Conservation (phyloP, 208 protist species). For the Angomonas desouzai region DNA sequence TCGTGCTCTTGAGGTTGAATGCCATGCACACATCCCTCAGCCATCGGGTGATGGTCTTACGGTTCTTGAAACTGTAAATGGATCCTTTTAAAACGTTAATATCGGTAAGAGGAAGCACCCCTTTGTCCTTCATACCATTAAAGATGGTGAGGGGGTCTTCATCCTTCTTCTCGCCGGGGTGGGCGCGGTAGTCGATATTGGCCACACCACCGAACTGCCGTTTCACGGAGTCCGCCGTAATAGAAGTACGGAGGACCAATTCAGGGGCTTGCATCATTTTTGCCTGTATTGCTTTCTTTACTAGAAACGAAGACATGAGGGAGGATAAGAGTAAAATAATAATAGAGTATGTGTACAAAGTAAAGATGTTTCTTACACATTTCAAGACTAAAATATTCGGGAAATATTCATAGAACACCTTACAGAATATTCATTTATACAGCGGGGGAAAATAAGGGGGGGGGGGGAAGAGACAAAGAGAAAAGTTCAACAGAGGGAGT, state of each 20-base stretch:
- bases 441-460: too few relatives aligned
- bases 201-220: slow-evolving; percentile 54
- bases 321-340: neutral
- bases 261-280: slow-evolving; percentile 17
- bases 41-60: slow-evolving; percentile 77
- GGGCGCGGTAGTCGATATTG: slow-evolving; percentile 70
- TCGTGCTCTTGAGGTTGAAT: slow-evolving; percentile 73
- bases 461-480: too few relatives aligned
- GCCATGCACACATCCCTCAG: slow-evolving; percentile 75
- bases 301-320: neutral
- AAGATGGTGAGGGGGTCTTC: slow-evolving; percentile 59
- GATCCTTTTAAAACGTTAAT: slow-evolving; percentile 69
- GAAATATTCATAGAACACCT: too few relatives aligned
- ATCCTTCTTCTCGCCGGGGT: slow-evolving; percentile 51
- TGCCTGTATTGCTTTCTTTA: neutral
- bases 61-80: slow-evolving; percentile 83
- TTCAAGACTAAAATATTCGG: too few relatives aligned
- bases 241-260: slow-evolving; percentile 56
- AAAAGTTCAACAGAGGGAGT: too few relatives aligned
- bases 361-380: too few relatives aligned
- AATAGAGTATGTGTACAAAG: too few relatives aligned
- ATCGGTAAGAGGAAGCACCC: slow-evolving; percentile 51
- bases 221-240: slow-evolving; percentile 63
- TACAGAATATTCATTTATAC: too few relatives aligned
- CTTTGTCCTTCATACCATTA: slow-evolving; percentile 64